Evolutionary conservation across 345 rosid genomes (phyloP), one percentile per base, ranked within the genome.

Genomic region (Leavenworthia alabamica): DNA sequence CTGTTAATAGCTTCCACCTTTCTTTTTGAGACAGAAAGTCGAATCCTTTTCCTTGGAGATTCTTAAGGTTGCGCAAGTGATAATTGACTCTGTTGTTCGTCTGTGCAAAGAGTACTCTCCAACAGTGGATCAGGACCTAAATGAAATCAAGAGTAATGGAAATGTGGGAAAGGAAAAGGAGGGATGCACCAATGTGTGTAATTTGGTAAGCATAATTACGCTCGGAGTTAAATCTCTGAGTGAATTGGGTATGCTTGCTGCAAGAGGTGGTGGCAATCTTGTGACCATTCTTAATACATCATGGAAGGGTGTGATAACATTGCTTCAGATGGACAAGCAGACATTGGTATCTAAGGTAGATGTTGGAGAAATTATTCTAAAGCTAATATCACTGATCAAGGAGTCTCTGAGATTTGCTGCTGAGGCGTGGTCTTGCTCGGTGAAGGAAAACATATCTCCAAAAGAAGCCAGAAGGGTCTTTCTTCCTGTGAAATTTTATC

Each of bases 261-360:
- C 96, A 53, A 81, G 71, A 72, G 83, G 71, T 39, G 93, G 97
- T 77, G 99, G 97, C 20, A 81, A 56, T 76, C 85, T 93, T 56
- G 99, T 89, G 59, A 64, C 81, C 71, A 77, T 93, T 75, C 94
- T 93, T 58, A 93, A 89, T 75, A 73, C 82, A 58, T 85, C 96
- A 33, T 89, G 93, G 99, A 93, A 87, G 78, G 97, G 97, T 64
- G 89, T 89, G 67, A 89, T 86, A 59, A 66, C 80, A 23, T 82
- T 89, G 73, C 93, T 89, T 85, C 89, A 80, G 75, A 79, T 78
- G 46, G 82, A 84, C 60, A 89, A 83, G 71, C 82, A 77, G 40
- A 49, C 53, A 39, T 47, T 83, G 48, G 74, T 66, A 13, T 72
- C 68, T 42, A 62, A 69, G 58, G 73, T 83, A 27, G 77, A 79